These are phyloP conservation scores for Cicer cuneatum DNA, from an alignment of 306 rosid genomes.

Conservation along the genomic window DNA sequence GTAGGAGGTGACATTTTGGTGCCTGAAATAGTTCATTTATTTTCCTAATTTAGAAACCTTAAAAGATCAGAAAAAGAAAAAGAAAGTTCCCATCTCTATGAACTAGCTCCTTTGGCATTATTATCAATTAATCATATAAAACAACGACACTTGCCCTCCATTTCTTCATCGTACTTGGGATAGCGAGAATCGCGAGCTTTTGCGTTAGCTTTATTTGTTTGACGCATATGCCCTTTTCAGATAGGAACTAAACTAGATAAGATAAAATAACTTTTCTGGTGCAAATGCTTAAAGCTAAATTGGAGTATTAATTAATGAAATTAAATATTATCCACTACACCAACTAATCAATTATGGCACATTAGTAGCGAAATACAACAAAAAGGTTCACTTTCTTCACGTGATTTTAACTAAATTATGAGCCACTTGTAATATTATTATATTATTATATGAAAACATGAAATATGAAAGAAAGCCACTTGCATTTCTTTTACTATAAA, in stretches of 20 bases:
- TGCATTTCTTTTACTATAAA: neutral
- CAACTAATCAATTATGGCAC: conserved; percentile 43
- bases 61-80: conserved; percentile 39
- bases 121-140: neutral
- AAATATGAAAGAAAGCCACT: conserved; percentile 1
- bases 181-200: conserved; percentile 23
- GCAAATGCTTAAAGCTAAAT: too few relatives aligned
- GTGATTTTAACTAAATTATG: conserved; percentile 39
- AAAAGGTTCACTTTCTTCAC: conserved; percentile 41
- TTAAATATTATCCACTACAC: conserved; percentile 43
- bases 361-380: conserved; percentile 13
- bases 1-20: neutral
- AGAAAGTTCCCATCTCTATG: conserved; percentile 12
- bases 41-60: conserved; percentile 70
- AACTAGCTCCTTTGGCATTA: neutral
- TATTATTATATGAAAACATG: neutral
- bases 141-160: conserved; percentile 48
- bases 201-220: neutral
- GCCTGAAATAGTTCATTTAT: conserved; percentile 2
- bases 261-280: too few relatives aligned
- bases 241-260: neutral
- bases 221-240: conserved; percentile 40
- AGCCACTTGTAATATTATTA: conserved; percentile 24
- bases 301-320: neutral
- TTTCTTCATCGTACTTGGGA: conserved; percentile 46